A percentile compares a stretch with the other conserved stretches of the same genome.
Evolutionary conservation across 116 monocot genomes (phyloP).

Genomic region (Dioscorea cayenensis): DNA sequence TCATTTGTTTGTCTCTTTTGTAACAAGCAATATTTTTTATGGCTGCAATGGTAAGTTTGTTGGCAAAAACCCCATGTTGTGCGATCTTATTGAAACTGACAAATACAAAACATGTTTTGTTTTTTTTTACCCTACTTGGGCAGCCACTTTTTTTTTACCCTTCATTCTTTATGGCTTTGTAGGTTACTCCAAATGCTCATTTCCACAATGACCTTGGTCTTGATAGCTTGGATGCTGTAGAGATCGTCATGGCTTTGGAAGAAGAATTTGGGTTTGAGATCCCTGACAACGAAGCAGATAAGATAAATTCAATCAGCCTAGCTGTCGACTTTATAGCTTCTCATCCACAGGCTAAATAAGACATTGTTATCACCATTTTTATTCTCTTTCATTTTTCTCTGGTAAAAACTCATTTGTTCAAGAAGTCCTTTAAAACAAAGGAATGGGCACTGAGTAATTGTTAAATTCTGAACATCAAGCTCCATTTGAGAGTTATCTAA

Average conservation of each 20-base stretch:
- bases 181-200: conserved; percentile 38
- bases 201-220: conserved; percentile 47
- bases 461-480: no score
- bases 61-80: no score
- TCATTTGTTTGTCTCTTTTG: no score
- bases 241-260: conserved; percentile 43
- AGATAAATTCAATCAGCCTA: conserved; percentile 30
- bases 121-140: no score
- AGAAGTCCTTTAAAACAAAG: no score
- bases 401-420: neutral
- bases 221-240: conserved; percentile 44
- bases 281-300: conserved; percentile 48
- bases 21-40: no score
- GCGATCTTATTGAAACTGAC: no score
- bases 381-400: neutral
- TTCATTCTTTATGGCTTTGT: conserved; percentile 7
- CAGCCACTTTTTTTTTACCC: no score
- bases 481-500: no score
- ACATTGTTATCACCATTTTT: neutral
- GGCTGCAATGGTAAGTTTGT: no score
- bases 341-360: conserved; percentile 44
- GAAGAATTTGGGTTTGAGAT: conserved; percentile 52
- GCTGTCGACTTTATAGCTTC: conserved; percentile 44
- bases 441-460: no score
- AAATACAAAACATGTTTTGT: no score